Percentiles rank a stretch among this genome's conserved stretches.
Evolutionary conservation across 352 stramenopile species (phyloP).

Genomic region (Globisporangium irregulare): DNA sequence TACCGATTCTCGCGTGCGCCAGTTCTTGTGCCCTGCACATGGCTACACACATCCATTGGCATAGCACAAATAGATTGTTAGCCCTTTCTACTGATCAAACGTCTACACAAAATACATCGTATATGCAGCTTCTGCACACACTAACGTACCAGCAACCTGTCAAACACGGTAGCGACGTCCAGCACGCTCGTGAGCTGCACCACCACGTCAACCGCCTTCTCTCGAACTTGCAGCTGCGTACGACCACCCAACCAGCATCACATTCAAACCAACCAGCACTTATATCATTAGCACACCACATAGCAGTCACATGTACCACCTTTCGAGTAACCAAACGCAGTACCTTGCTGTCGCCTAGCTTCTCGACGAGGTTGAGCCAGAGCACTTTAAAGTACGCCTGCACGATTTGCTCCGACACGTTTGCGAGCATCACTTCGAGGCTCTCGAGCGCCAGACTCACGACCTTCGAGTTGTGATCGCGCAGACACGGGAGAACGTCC

Average conservation of each 20-base stretch:
- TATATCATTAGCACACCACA: conserved; percentile 6
- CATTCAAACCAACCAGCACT: not conserved
- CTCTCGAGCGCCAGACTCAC: conserved; percentile 61
- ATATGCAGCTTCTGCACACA: conserved; percentile 10
- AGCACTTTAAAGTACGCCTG: conserved; percentile 59
- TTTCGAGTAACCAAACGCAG: not conserved
- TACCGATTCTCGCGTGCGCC: conserved; percentile 79
- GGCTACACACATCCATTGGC: conserved; percentile 18
- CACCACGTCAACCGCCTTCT: conserved; percentile 74
- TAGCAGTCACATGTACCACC: not conserved
- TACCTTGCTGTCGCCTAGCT: conserved; percentile 77
- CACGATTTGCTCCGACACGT: conserved; percentile 41
- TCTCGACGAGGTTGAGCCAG: conserved; percentile 66
- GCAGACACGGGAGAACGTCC: conserved; percentile 63
- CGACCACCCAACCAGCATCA: not conserved
- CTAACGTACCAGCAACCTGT: conserved; percentile 40
- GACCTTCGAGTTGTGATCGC: conserved; percentile 86
- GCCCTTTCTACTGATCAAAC: not conserved
- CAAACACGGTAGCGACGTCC: conserved; percentile 53
- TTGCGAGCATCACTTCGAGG: conserved; percentile 47
- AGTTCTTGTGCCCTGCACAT: conserved; percentile 76
- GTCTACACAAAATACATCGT: not conserved
- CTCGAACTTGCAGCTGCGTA: conserved; percentile 40
- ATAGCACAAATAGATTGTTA: not conserved
- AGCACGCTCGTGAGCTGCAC: conserved; percentile 64